Percentiles rank a stretch among this genome's conserved stretches.
phyloP scores from a whole-genome alignment of 805 yeast genomes.

The Hanseniaspora mollemarum region DNA sequence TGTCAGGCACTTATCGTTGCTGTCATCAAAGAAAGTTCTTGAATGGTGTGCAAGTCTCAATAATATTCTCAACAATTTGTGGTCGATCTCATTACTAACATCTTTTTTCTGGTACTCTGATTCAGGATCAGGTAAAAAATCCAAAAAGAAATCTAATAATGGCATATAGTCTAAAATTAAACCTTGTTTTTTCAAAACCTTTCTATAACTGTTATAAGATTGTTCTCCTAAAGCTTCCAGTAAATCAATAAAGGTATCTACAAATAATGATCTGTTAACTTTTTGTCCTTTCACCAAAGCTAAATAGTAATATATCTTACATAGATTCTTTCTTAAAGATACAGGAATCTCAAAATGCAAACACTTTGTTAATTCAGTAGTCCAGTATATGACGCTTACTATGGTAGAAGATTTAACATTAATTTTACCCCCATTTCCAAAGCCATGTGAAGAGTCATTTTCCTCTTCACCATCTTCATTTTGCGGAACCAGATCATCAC shows the following conservation, averaged over 20 bases:
- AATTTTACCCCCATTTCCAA: conserved; percentile 42
- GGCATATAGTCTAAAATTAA: conserved; percentile 31
- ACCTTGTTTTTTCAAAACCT: conserved; percentile 24
- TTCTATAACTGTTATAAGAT: conserved; percentile 26
- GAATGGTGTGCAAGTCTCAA: conserved; percentile 45
- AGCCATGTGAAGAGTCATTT: conserved; percentile 31
- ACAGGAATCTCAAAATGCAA: conserved; percentile 67
- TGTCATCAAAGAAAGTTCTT: conserved; percentile 41
- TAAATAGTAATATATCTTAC: conserved; percentile 59
- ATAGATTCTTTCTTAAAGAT: conserved; percentile 45
- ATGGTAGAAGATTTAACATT: conserved; percentile 61
- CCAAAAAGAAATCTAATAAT: conserved; percentile 27
- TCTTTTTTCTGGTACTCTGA: conserved; percentile 36
- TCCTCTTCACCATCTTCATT: conserved; percentile 27
- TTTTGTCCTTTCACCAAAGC: conserved; percentile 64
- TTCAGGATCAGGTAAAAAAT: conserved; percentile 38
- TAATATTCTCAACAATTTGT: conserved; percentile 38
- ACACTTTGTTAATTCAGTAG: conserved; percentile 72
- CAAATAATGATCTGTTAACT: conserved; percentile 47
- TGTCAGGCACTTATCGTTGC: conserved; percentile 33
- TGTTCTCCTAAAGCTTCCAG: conserved; percentile 37
- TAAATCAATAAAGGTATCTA: conserved; percentile 42
- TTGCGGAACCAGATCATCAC: conserved; percentile 35
- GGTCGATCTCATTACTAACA: conserved; percentile 31
- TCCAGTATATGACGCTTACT: conserved; percentile 70